phyloP scores from a whole-genome alignment of 108 stramenopile genomes.

The Pseudonitzschia pungens region DNA sequence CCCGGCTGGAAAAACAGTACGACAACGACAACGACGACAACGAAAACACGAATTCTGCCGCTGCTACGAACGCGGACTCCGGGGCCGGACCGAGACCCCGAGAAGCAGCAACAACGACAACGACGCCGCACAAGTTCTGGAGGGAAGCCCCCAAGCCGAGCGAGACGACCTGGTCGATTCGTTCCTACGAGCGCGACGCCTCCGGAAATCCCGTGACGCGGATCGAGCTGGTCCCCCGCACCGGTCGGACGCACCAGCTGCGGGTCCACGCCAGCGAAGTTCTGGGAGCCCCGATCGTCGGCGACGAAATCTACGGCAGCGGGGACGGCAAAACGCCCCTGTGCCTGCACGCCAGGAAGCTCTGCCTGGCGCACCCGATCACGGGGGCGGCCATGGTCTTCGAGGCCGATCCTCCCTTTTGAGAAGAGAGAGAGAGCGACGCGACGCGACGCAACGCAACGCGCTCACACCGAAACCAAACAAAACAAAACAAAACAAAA shows the following conservation, averaged over 20 bases:
- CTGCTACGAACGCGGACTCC: too few species aligned
- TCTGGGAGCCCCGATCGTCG: conserved; percentile 80
- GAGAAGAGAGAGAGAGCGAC: conserved; percentile 4
- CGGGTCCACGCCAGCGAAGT: conserved; percentile 74
- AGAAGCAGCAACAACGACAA: not conserved
- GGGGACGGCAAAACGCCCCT: conserved; percentile 14
- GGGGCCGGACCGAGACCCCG: too few species aligned
- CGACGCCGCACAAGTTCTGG: conserved; percentile 49
- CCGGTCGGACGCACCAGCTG: conserved; percentile 82
- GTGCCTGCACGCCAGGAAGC: conserved; percentile 66
- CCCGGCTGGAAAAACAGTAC: not conserved
- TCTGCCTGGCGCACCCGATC: conserved; percentile 64
- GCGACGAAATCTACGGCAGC: conserved; percentile 78
- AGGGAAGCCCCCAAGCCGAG: conserved; percentile 59
- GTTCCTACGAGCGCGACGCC: conserved; percentile 35
- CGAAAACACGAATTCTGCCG: not conserved
- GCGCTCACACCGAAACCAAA: too few species aligned
- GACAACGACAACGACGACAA: conserved; percentile 30
- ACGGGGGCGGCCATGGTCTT: conserved; percentile 62
- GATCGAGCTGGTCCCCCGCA: conserved; percentile 52
- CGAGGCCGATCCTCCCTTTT: conserved; percentile 66
- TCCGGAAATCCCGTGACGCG: conserved; percentile 51
- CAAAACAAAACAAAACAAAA: too few species aligned
- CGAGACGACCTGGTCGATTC: conserved; percentile 47
- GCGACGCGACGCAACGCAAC: too few species aligned